Evolutionary conservation across 2,329 filamentous ascomycete species (phyloP), one percentile per base, ranked within the genome.

Genomic region (Epicoccum sorghinum): DNA sequence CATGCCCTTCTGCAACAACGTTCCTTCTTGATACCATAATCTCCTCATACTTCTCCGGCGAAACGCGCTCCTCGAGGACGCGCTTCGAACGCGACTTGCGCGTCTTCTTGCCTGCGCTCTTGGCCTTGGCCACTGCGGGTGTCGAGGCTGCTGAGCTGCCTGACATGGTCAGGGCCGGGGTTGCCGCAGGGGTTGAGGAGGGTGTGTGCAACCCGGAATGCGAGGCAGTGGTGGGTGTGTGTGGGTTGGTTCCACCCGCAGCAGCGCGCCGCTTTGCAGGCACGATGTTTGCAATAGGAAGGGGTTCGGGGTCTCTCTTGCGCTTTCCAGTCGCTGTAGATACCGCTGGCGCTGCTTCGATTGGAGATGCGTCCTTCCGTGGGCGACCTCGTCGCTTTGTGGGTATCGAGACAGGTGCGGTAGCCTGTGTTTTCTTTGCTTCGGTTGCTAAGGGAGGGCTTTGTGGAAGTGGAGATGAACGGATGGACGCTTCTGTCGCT

Each of bases 61-160:
- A 29, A 3, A 53, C 51, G 27, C 47, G 40, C 39, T 48, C 44
- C 24, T 48, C 45, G 8, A 40, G 44, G n/a, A 42, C 44, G 4
- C 30, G 14, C 40, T 53, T 53, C 6, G 51, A 44, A 3, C 43
- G 42, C 22, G 27, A 25, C 22, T 18, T 44, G 1, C 44, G 27
- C n/a, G 47, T 30, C 40, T 49, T 43, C 29, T 45, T 49, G 8
- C 40, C 45, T 42, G 40, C 45, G 8, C 35, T 13, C 8, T 23
- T 33, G 4, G 51, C 51, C 7, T 54, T 54, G 14, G 13, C 24
- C 4, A 36, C 13, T 1, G 36, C 40, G 6, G 51, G 45, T 3
- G 51, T 49, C 7, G 40, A 54, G 22, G 18, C 41, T 9, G 40
- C 36, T 7, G 51, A 49, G 9, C 22, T 45, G 10, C 29, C 23